Conservation (phyloP, 2,329 filamentous ascomycete genomes). For the Rhynchosporium agropyri region DNA sequence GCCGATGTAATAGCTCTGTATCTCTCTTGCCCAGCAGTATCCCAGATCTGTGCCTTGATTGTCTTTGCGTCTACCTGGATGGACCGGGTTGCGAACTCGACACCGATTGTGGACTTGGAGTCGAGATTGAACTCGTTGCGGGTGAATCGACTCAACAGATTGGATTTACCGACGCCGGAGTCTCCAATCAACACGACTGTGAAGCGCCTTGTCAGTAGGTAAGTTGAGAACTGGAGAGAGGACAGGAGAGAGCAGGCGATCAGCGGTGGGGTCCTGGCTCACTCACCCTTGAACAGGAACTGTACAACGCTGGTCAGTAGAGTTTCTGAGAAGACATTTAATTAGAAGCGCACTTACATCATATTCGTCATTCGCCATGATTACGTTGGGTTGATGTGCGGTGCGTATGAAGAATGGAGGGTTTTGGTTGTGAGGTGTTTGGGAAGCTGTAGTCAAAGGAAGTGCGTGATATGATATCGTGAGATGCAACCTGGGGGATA, state of each 20-base stretch:
- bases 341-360: slow-evolving; percentile 69
- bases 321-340: slow-evolving; percentile 38
- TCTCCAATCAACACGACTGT: slow-evolving; percentile 98
- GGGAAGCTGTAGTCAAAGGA: slow-evolving; percentile 8
- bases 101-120: slow-evolving; percentile 99
- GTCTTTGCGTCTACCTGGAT: slow-evolving; percentile 99
- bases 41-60: slow-evolving; percentile 99
- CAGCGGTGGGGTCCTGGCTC: slow-evolving; percentile 40
- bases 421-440: slow-evolving; percentile 1
- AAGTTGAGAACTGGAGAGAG: slow-evolving; percentile 22
- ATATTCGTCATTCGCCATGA: slow-evolving; percentile 99
- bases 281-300: slow-evolving; percentile 99
- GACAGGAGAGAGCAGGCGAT: slow-evolving; percentile 32
- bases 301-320: slow-evolving; percentile 49
- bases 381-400: slow-evolving; percentile 44
- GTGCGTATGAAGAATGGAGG: too few species aligned
- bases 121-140: slow-evolving; percentile 99
- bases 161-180: slow-evolving; percentile 99
- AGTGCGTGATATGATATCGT: slow-evolving; percentile 10
- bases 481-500: slow-evolving; percentile 15
- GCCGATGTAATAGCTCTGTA: slow-evolving; percentile 99
- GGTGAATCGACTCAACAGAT: slow-evolving; percentile 98
- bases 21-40: slow-evolving; percentile 97
- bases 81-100: slow-evolving; percentile 97
- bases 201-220: slow-evolving; percentile 40